Conservation (phyloP, 2,329 filamentous ascomycete species). For the Aschersonia sp. region DNA sequence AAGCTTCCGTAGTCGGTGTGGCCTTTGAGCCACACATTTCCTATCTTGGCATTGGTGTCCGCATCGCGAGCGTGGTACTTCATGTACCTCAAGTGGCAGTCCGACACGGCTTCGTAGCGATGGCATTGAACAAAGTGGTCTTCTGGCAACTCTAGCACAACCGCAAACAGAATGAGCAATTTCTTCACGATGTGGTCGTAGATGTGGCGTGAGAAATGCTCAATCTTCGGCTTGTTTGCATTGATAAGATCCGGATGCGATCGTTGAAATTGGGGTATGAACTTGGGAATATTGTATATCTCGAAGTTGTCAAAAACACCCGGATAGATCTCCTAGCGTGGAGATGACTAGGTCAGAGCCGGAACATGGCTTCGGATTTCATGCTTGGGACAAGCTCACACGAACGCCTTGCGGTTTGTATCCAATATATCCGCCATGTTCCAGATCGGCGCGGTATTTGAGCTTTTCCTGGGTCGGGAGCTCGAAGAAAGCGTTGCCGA, state of each 20-base stretch:
- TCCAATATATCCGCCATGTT: not conserved
- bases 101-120: constrained; percentile 35
- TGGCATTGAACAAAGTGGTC: constrained; percentile 39
- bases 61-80: constrained; percentile 33
- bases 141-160: constrained; percentile 41
- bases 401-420: not conserved
- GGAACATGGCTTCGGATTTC: not conserved
- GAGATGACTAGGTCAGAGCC: not conserved
- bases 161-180: constrained; percentile 21
- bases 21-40: constrained; percentile 20
- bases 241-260: not conserved
- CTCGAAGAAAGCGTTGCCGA: not conserved
- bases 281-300: not conserved
- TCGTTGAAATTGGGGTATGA: not conserved
- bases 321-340: not conserved
- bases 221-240: constrained; percentile 10
- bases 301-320: not conserved
- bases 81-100: constrained; percentile 46
- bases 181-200: constrained; percentile 16
- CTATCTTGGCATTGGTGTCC: constrained; percentile 24
- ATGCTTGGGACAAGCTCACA: not conserved
- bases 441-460: not conserved
- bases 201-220: constrained; percentile 20
- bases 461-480: not conserved
- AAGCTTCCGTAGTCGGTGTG: constrained; percentile 43